phyloP scores from a whole-genome alignment of 495 filamentous ascomycete species.

The Apiosordaria backusii region DNA sequence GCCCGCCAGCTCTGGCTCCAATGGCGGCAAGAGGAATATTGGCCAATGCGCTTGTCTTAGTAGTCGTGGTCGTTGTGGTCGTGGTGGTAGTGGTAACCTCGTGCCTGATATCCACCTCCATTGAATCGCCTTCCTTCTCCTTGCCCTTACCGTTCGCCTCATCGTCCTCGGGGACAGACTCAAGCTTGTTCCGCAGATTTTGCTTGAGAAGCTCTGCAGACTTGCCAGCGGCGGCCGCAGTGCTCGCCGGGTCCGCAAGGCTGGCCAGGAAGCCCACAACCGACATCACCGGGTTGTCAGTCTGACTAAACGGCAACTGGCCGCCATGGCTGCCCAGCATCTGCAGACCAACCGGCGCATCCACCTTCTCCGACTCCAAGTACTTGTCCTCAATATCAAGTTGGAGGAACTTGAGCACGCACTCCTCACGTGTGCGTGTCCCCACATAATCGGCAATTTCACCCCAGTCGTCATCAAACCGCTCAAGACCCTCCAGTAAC shows the following conservation, averaged over 20 bases:
- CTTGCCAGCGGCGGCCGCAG: slow-evolving; percentile 81
- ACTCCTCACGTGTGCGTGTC: slow-evolving; percentile 90
- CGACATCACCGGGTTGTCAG: slow-evolving; percentile 92
- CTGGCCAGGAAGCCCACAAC: slow-evolving; percentile 89
- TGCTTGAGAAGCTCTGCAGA: slow-evolving; percentile 80
- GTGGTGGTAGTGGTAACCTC: slow-evolving; percentile 38
- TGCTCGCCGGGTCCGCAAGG: slow-evolving; percentile 80
- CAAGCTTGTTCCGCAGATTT: slow-evolving; percentile 67
- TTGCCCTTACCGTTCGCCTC: slow-evolving; percentile 44
- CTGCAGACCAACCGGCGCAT: slow-evolving; percentile 56
- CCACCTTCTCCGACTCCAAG: slow-evolving; percentile 65
- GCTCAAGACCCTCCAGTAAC: slow-evolving; percentile 84
- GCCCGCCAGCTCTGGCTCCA: slow-evolving; percentile 77
- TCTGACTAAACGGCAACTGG: slow-evolving; percentile 77
- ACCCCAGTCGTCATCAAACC: slow-evolving; percentile 93
- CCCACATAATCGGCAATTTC: slow-evolving; percentile 87
- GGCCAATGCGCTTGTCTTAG: slow-evolving; percentile 58
- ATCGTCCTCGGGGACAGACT: slow-evolving; percentile 53
- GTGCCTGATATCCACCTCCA: slow-evolving; percentile 51
- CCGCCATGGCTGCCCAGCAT: slow-evolving; percentile 62
- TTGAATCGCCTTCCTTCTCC: slow-evolving; percentile 55
- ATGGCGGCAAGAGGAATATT: slow-evolving; percentile 80
- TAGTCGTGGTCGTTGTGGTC: slow-evolving; percentile 42
- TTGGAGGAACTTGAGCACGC: slow-evolving; percentile 91
- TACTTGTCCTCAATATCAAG: slow-evolving; percentile 89